Percentiles rank a stretch among this genome's conserved stretches.
Evolutionary conservation across 805 yeast genomes (phyloP).

Genomic region (Ogataea zsoltii): DNA sequence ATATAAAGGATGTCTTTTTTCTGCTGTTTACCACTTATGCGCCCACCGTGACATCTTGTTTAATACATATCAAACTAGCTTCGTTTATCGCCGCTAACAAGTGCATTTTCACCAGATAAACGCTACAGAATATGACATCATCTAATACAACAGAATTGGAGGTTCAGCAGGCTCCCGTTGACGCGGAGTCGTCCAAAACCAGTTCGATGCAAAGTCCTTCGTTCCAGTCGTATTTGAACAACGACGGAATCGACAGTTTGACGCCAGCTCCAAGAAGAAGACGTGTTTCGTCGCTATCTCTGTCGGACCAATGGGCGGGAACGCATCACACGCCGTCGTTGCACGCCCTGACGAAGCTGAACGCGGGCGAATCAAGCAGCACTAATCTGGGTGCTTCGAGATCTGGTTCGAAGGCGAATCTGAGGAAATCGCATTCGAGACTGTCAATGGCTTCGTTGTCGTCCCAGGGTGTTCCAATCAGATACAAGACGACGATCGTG

Average conservation of each 20-base stretch:
- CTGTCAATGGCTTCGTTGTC: constrained; percentile 27
- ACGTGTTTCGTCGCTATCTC: constrained; percentile 64
- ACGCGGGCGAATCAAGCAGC: constrained; percentile 12
- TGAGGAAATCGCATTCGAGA: constrained; percentile 27
- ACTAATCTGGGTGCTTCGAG: constrained; percentile 17
- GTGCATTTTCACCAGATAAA: not conserved
- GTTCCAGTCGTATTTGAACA: constrained; percentile 57
- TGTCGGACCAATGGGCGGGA: constrained; percentile 70
- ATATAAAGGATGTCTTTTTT: not conserved
- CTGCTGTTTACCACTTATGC: not conserved
- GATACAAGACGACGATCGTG: constrained; percentile 52
- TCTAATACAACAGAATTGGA: constrained; percentile 4
- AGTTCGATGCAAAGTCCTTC: constrained; percentile 18
- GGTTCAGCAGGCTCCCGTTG: constrained; percentile 18
- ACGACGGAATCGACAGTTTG: constrained; percentile 70
- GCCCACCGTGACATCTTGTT: too few species aligned
- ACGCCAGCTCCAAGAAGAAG: constrained; percentile 63
- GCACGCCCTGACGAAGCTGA: constrained; percentile 25
- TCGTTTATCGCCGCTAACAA: not conserved
- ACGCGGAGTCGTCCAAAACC: constrained; percentile 14
- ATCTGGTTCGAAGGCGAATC: constrained; percentile 20
- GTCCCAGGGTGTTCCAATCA: constrained; percentile 35
- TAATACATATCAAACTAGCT: not conserved
- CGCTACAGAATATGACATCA: not conserved
- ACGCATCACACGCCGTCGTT: constrained; percentile 29